Evolutionary conservation across 116 monocot species (phyloP), one percentile per base, ranked within the genome.

Genomic region (Thalassia testudinum): DNA sequence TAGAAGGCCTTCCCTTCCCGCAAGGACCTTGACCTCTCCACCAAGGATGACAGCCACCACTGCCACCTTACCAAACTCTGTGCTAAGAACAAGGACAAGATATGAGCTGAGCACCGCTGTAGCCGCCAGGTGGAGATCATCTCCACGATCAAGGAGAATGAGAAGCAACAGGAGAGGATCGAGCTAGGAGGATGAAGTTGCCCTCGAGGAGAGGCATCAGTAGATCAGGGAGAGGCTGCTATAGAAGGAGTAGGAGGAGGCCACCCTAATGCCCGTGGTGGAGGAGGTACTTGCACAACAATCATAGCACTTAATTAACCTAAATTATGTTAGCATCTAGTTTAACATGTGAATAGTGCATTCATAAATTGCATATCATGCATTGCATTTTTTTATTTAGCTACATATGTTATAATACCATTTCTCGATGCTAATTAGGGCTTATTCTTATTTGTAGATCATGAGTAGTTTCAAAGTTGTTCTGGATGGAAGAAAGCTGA

Each of bases 81-180:
- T 25, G 45, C 53, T 0, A 87, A 86, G 37, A 78, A 83, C 30
- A 80, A 75, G 47, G 87, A 86, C n/a, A 87, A 92, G 34, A 55
- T 80, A 43, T 58, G 86, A 24, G 83, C 79, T 0, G 87, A 77
- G 12, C 92, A 92, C 44, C 66, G 80, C 19, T 63, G 83, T 1
- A 92, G 86, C 14, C 71, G 92, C 16, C 86, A 92, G 55, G 92
- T 83, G 0, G 92, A 86, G 83, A 80, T 92, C 37, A 40, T 87
- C 1, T 86, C 86, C 12, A 76, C 75, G 22, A 59, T 61, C n/a
- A 78, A 91, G 67, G 92, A 92, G 66, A 66, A 50, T 19, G 64
- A 54, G 2, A 63, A 66, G 47, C 59, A 58, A 37, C 72, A 77
- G 42, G 70, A 73, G n/a, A 1, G 38, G 54, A 43, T n/a, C n/a